Evolutionary conservation across 495 filamentous ascomycete species (phyloP).

Genomic region (Neurospora sp.): DNA sequence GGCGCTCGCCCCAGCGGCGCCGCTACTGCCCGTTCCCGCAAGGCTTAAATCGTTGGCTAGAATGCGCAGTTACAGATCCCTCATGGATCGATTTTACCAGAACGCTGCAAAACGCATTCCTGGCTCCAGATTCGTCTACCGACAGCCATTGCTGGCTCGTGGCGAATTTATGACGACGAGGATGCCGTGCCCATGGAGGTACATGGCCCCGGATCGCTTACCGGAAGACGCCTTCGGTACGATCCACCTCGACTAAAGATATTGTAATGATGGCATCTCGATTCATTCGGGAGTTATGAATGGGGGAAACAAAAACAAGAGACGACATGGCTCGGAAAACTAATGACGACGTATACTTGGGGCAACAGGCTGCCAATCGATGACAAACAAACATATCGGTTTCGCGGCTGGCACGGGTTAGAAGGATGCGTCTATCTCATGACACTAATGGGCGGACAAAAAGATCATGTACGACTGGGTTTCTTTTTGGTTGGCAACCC

Average conservation of each 20-base stretch:
- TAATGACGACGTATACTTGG: conserved; percentile 16
- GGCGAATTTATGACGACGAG: background rate
- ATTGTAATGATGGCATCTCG: conserved; percentile 20
- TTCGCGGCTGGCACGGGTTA: background rate
- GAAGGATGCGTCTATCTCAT: background rate
- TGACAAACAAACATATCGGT: background rate
- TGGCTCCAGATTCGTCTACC: background rate
- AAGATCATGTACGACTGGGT: background rate
- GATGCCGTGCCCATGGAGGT: background rate
- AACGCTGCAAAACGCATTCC: background rate
- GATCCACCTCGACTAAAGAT: background rate
- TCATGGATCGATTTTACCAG: background rate
- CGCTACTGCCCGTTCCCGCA: conserved; percentile 39
- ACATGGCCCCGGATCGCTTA: background rate
- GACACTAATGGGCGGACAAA: background rate
- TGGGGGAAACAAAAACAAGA: conserved; percentile 13
- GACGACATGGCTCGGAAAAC: conserved; percentile 7
- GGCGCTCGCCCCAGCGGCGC: conserved; percentile 1
- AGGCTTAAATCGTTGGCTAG: conserved; percentile 35
- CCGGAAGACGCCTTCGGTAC: background rate
- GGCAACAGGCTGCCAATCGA: background rate
- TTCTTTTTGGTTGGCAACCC: background rate
- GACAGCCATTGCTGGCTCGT: background rate
- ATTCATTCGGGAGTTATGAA: conserved; percentile 25
- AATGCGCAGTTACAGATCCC: background rate